Percentiles rank a stretch among this genome's conserved stretches.
These are phyloP conservation scores for Petunia secreta DNA, from an alignment of 257 asterid species.

Conservation along the genomic window DNA sequence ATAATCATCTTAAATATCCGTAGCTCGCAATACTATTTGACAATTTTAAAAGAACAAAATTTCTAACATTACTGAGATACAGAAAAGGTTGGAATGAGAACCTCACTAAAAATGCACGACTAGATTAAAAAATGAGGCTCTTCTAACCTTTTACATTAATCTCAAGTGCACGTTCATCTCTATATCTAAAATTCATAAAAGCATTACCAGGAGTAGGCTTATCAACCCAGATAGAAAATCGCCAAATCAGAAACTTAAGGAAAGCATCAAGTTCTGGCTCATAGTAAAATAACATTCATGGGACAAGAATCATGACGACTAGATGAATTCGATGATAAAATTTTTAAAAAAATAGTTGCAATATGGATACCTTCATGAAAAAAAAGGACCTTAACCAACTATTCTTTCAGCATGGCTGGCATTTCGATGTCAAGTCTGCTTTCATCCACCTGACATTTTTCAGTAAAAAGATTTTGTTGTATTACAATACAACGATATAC, in stretches of 20 bases:
- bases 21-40: not conserved
- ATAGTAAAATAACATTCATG: constrained; percentile 95
- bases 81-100: not conserved
- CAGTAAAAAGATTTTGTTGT: too few species aligned
- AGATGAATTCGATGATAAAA: constrained; percentile 22
- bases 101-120: not conserved
- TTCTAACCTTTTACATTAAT: constrained; percentile 73
- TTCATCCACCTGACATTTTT: constrained; percentile 66
- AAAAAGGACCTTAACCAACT: constrained; percentile 77
- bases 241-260: constrained; percentile 91
- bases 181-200: constrained; percentile 79
- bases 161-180: constrained; percentile 91
- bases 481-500: too few species aligned
- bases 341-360: constrained; percentile 21
- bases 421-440: constrained; percentile 88
- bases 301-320: constrained; percentile 27
- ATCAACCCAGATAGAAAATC: constrained; percentile 98
- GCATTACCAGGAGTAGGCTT: constrained; percentile 97
- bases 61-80: not conserved
- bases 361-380: constrained; percentile 80
- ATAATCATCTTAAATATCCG: not conserved
- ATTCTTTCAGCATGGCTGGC: constrained; percentile 97
- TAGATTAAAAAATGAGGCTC: not conserved
- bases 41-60: not conserved
- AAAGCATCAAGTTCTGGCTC: constrained; percentile 97